Evolutionary conservation across 192 early-diverging fungal species (phyloP), one percentile per base, ranked within the genome.

Genomic region (Coemansia sp.): DNA sequence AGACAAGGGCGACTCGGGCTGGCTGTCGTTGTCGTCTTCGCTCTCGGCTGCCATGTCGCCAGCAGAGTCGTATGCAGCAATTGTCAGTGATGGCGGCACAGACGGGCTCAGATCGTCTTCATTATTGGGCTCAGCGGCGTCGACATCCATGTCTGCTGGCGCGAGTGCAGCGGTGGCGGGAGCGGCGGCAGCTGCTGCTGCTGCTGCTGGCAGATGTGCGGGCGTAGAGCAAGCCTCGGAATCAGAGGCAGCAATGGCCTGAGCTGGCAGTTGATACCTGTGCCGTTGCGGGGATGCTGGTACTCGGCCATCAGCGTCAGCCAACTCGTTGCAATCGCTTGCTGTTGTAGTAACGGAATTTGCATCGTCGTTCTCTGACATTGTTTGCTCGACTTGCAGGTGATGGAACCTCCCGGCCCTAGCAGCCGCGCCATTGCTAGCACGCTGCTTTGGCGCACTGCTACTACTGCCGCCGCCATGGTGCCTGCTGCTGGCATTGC

Each of bases 331-430:
- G 48, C 58, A 39, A 34, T 78, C 68, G 65, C 75, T 78, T 1
- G 68, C 38, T 1, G 67, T 56, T 4, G 75, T 72, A 12, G 65
- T 65, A 5, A 68, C 58, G 1, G 75, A 78, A n/a, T 65, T 63
- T 17, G 65, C 35, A 21, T 78, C 75, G 4, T 78, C 75, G 54
- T 71, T 78, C 29, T 78, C 75, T 5, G 65, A 70, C 39, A 72
- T 44, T 17, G 75, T 56, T 52, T 78, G 75, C 58, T 78, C 75
- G 11, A 78, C 58, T 66, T 78, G 75, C 65, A 78, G 38, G 29
- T 78, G 71, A 62, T 78, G 75, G 65, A 72, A 68, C 50, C 75
- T 41, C 22, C 44, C 58, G 3, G 56, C 14, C 17, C 59, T 57
- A 3, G 41, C 41, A 48, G 44, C 44, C 44, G 15, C 26, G 7